Base-by-base conservation (phyloP, 495 filamentous ascomycete genomes). In the Bombardia bombarda region DNA sequence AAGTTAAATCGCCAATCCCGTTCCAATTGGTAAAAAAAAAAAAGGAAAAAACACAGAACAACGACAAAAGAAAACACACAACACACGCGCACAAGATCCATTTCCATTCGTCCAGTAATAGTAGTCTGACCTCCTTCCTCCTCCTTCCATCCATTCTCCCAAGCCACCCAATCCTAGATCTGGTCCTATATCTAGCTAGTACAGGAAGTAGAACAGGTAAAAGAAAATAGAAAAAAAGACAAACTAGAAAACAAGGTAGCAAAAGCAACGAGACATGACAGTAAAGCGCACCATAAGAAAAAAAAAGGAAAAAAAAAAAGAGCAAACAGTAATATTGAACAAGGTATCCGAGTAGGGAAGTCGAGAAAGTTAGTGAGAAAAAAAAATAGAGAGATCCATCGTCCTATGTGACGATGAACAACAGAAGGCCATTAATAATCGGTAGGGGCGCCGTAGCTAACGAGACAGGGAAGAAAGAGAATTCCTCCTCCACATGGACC, bases 361-460 rank as follows among this genome's bases (percentile, higher is more conserved):
- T 42, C 37, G 35, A 42, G 45, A 54, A 43, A 50, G 40, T 44
- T 34, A 55, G 17, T 39, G 38, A 40, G 40, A 31, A 48, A 17
- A 43, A 37, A 41, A 31, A 48, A 14, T 17, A 32, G 46, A 60
- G 28, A 43, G 44, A 40, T 44, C 6, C n/a, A n/a, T 49, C 22
- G 24, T 32, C 28, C 46, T 17, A 36, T n/a, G 32, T 42, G 43
- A 36, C 35, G 31, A 47, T 48, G 42, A 43, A 38, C 40, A 42
- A 38, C 49, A 35, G 40, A 62, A 58, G 53, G 43, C 54, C 54
- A 68, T 64, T 65, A 64, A 62, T 60, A 50, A 58, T 38, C 46
- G 57, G 54, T 71, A 72, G 49, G 53, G 58, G 52, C 51, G 61
- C 61, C 62, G 64, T 68, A 68, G 68, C 65, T 70, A 72, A 69